phyloP scores from a whole-genome alignment of 306 rosid genomes.

The Gastrolobium bilobum region DNA sequence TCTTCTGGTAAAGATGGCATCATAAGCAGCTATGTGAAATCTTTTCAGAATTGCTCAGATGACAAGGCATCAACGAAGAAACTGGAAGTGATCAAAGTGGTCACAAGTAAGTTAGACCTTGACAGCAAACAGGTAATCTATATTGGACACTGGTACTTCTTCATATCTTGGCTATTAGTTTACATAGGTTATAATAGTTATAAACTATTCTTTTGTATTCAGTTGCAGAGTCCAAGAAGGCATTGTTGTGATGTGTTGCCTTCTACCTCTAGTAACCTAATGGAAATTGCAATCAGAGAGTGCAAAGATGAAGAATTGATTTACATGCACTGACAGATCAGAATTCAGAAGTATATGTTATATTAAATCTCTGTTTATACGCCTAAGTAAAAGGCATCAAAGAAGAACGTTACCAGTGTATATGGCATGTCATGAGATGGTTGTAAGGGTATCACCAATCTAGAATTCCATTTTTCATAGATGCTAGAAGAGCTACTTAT shows the following conservation, averaged over 20 bases:
- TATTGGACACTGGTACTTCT: background rate
- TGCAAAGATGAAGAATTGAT: constrained; percentile 78
- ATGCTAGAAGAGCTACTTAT: background rate
- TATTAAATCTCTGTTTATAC: constrained; percentile 2
- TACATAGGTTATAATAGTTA: background rate
- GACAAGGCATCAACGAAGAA: constrained; percentile 58
- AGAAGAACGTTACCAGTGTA: background rate
- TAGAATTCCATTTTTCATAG: background rate
- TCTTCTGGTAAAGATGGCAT: constrained; percentile 52
- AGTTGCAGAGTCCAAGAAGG: constrained; percentile 80
- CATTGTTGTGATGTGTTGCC: constrained; percentile 81
- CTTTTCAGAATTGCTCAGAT: constrained; percentile 60
- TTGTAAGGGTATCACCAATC: background rate
- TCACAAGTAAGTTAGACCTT: constrained; percentile 67
- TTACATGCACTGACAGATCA: constrained; percentile 54
- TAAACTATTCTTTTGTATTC: constrained; percentile 12
- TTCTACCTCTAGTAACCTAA: constrained; percentile 47
- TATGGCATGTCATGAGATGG: background rate
- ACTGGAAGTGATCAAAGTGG: constrained; percentile 67
- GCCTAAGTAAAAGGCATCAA: background rate
- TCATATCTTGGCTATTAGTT: background rate
- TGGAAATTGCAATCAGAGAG: constrained; percentile 80
- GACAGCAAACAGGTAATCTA: constrained; percentile 66
- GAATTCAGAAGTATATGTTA: background rate
- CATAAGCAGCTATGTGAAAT: constrained; percentile 60